Evolutionary conservation across 1,284 basidiomycete genomes (phyloP).

Genomic region (Boletellus sp.): DNA sequence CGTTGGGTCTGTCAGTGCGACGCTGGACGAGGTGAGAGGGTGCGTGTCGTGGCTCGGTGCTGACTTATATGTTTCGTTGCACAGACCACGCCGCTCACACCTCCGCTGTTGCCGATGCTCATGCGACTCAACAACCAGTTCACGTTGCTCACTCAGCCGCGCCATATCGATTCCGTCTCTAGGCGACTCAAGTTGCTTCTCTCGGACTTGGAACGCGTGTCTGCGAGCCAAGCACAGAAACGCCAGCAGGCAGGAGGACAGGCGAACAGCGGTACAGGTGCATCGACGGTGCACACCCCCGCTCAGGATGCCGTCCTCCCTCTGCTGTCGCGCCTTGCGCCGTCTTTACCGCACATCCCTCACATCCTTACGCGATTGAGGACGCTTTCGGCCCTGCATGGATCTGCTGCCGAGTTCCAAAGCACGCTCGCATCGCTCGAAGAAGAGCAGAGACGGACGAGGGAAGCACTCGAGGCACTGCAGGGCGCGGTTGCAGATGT

Average conservation of each 20-base stretch:
- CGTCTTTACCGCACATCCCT: constrained; percentile 85
- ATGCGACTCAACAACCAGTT: constrained; percentile 83
- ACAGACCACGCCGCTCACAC: constrained; percentile 54
- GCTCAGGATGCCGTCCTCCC: constrained; percentile 70
- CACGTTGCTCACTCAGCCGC: constrained; percentile 87
- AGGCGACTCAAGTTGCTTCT: constrained; percentile 90
- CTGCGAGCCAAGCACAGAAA: constrained; percentile 35
- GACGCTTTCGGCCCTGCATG: constrained; percentile 80
- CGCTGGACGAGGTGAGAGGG: constrained; percentile 65
- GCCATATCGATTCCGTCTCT: constrained; percentile 95
- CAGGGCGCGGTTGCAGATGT: constrained; percentile 66
- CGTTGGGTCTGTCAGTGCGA: constrained; percentile 69
- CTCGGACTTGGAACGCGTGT: constrained; percentile 87
- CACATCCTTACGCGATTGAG: constrained; percentile 86
- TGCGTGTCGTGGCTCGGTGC: not conserved
- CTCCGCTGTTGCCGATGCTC: constrained; percentile 80
- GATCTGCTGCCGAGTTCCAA: constrained; percentile 78
- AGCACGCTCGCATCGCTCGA: constrained; percentile 67
- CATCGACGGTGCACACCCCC: constrained; percentile 37
- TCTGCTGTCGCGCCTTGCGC: constrained; percentile 78
- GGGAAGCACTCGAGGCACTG: constrained; percentile 65
- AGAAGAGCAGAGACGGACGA: constrained; percentile 61
- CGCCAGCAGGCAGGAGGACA: constrained; percentile 37
- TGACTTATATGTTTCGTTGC: not conserved
- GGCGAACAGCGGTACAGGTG: constrained; percentile 34